phyloP scores from a whole-genome alignment of 345 rosid genomes.

The Moringa oleifera region DNA sequence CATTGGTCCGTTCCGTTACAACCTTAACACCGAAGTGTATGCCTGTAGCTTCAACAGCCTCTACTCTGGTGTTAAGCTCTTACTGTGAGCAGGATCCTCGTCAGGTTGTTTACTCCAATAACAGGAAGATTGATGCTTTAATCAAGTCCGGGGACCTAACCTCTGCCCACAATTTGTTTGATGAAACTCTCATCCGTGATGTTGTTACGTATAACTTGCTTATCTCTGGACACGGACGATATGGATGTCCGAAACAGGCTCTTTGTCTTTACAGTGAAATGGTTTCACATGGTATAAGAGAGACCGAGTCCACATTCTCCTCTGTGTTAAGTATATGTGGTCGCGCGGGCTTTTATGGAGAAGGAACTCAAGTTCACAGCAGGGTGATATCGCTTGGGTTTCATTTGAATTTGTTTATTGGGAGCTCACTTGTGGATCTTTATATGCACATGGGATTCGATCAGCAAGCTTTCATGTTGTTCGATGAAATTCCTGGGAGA shows the following conservation, averaged over 20 bases:
- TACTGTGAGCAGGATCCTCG: constrained; percentile 23
- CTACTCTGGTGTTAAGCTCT: constrained; percentile 23
- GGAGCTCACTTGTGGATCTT: constrained; percentile 57
- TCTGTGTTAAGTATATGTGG: constrained; percentile 61
- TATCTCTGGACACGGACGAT: constrained; percentile 49
- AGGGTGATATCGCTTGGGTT: constrained; percentile 59
- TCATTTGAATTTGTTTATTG: constrained; percentile 43
- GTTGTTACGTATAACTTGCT: constrained; percentile 62
- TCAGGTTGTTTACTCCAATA: constrained; percentile 29
- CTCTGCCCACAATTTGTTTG: constrained; percentile 47
- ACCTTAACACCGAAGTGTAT: constrained; percentile 19
- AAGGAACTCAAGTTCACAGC: constrained; percentile 69
- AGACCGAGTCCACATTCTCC: constrained; percentile 61
- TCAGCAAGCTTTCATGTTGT: constrained; percentile 43
- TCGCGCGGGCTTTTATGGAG: constrained; percentile 29
- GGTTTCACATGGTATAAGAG: constrained; percentile 48
- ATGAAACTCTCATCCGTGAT: constrained; percentile 49
- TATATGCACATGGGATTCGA: constrained; percentile 40
- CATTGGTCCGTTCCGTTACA: constrained; percentile 27
- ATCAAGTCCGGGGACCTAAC: constrained; percentile 36
- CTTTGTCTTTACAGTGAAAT: constrained; percentile 43
- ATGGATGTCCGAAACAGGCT: constrained; percentile 31
- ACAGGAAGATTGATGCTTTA: constrained; percentile 33
- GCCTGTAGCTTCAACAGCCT: constrained; percentile 13
- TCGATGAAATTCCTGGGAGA: constrained; percentile 58